These are phyloP conservation scores for Kodamaea restingae DNA, from an alignment of 805 yeast species.

Conservation along the genomic window DNA sequence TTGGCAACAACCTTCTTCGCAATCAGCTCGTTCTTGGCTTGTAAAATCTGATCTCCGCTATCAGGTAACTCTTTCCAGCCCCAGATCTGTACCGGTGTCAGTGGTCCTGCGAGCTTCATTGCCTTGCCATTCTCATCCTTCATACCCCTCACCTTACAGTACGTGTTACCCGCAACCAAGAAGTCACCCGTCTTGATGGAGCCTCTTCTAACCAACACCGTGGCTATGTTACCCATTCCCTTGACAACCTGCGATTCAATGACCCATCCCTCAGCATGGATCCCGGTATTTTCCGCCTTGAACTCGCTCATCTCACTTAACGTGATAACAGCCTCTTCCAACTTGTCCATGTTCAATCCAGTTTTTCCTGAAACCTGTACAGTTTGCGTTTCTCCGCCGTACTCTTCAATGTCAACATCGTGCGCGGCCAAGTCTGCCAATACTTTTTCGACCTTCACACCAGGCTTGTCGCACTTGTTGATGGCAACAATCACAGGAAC, in stretches of 20 bases:
- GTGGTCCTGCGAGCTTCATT: slow-evolving; percentile 69
- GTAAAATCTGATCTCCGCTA: slow-evolving; percentile 81
- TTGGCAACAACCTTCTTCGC: slow-evolving; percentile 75
- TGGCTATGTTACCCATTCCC: slow-evolving; percentile 82
- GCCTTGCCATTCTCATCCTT: slow-evolving; percentile 66
- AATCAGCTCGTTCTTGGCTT: slow-evolving; percentile 66
- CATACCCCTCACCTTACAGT: slow-evolving; percentile 79
- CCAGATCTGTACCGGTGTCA: slow-evolving; percentile 83
- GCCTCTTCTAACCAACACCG: slow-evolving; percentile 80
- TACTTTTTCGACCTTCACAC: slow-evolving; percentile 70
- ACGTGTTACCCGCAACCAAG: slow-evolving; percentile 83
- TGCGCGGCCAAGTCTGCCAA: slow-evolving; percentile 70
- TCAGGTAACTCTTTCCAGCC: slow-evolving; percentile 95
- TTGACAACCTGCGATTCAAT: slow-evolving; percentile 79
- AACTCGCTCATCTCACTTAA: slow-evolving; percentile 81
- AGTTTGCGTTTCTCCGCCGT: slow-evolving; percentile 93
- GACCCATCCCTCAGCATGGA: slow-evolving; percentile 79
- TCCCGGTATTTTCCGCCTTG: slow-evolving; percentile 50
- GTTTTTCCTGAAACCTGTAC: slow-evolving; percentile 86
- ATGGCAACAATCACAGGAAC: slow-evolving; percentile 88
- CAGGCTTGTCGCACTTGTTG: slow-evolving; percentile 84
- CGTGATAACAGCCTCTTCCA: slow-evolving; percentile 85
- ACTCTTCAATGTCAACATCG: slow-evolving; percentile 83
- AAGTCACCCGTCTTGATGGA: slow-evolving; percentile 63
- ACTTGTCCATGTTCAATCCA: slow-evolving; percentile 82